These are phyloP conservation scores for Murraya koenigii DNA, from an alignment of 345 rosid species.

Conservation along the genomic window DNA sequence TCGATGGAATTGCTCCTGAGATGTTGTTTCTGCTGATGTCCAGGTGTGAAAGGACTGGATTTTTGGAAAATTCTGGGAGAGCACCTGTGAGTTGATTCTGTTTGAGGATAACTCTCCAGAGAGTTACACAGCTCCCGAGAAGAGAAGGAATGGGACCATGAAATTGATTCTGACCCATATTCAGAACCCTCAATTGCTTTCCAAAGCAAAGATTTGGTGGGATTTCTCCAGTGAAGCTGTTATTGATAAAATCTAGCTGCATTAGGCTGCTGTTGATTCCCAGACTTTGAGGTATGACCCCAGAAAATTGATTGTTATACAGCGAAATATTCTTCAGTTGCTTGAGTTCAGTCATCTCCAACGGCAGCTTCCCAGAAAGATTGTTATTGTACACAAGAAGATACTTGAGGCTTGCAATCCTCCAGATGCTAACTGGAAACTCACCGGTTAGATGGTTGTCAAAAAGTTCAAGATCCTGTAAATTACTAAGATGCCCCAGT, in stretches of 20 bases:
- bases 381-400: conserved; percentile 58
- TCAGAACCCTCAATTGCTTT: conserved; percentile 42
- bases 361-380: conserved; percentile 68
- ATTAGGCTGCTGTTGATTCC: conserved; percentile 66
- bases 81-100: conserved; percentile 50
- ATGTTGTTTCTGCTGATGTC: conserved; percentile 61
- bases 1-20: conserved; percentile 53
- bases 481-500: conserved; percentile 45
- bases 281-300: conserved; percentile 55
- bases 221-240: conserved; percentile 59
- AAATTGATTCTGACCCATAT: conserved; percentile 60
- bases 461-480: conserved; percentile 60
- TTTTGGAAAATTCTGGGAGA: conserved; percentile 57
- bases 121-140: conserved; percentile 51
- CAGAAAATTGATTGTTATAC: conserved; percentile 54
- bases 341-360: conserved; percentile 58
- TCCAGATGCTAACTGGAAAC: conserved; percentile 72
- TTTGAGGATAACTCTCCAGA: conserved; percentile 59
- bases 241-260: conserved; percentile 59
- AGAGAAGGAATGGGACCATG: conserved; percentile 56
- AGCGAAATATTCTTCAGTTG: conserved; percentile 47
- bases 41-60: conserved; percentile 39
- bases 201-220: conserved; percentile 72
- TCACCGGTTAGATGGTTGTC: conserved; percentile 59
- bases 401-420: conserved; percentile 47